Base-by-base conservation (phyloP, 1,139 yeast species). In the Wickerhamiella infanticola region DNA sequence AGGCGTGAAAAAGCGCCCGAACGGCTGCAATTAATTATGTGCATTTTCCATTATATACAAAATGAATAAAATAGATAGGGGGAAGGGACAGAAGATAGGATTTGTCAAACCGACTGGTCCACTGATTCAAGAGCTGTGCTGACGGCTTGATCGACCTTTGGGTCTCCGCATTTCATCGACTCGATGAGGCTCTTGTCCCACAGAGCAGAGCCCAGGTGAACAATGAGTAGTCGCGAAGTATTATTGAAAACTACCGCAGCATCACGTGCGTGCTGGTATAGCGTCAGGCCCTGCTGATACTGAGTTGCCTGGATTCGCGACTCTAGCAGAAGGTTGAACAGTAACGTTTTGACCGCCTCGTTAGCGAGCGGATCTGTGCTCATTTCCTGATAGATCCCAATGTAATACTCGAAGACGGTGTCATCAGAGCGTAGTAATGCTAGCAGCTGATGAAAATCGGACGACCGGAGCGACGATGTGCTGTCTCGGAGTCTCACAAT, bases 371-470 rank as follows among this genome's bases (percentile, higher is more conserved):
- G 41, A 11, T 53, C 53, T 6, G 41, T 41, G 26, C 48, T 36
- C 37, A 55, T 40, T 3, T 45, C 48, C 3, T 43, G 41, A 29
- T 50, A 56, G n/a, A 83, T 86, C 49, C 76, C 77, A 55, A 80
- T 69, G 54, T 81, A 75, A 57, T 68, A 74, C 51, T 73, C 65
- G 39, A 78, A 6, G 31, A 31, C 8, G 42, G 37, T 3, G 33
- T 24, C 5, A 49, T 35, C 13, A 58, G 45, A 3, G 51, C 51
- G 9, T 42, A 39, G 13, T 7, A 23, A 29, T 6, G 23, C 36
- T 3, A 56, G 43, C 9, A 57, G 44, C 24, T 45, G 47, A 4
- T 60, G 58, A 6, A 59, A 46, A 24, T 57, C 52, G 35, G 41
- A 29, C 3, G 52, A 37, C 6, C 47, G 37, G 3, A 60, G 41